Conservation (phyloP, 2,329 filamentous ascomycete species). For the Iodosphaeria phyllophila region DNA sequence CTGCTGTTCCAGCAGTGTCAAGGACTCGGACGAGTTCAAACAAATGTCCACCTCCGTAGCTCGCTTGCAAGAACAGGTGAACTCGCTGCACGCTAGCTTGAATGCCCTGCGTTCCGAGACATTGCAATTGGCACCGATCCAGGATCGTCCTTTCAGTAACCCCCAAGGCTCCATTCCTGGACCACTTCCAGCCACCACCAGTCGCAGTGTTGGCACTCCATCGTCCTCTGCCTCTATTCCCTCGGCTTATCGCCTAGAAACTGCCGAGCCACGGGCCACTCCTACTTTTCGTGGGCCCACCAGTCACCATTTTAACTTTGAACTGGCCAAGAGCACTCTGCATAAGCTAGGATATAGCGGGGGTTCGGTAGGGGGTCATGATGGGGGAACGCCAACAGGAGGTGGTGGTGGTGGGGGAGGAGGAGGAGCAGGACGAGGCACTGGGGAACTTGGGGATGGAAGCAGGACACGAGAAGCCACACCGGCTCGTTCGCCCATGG, state of each 20-base stretch:
- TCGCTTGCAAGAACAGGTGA: constrained; percentile 69
- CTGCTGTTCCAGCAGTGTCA: constrained; percentile 61
- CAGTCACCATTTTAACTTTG: constrained; percentile 68
- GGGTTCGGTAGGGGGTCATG: no score
- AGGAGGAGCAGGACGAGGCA: no score
- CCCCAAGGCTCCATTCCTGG: constrained; percentile 16
- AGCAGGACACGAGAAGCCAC: constrained; percentile 8
- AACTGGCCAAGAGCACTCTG: constrained; percentile 71
- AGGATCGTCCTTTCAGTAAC: no score
- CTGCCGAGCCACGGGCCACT: constrained; percentile 33
- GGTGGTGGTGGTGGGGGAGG: no score
- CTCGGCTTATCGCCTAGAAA: constrained; percentile 21
- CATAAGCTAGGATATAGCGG: constrained; percentile 79
- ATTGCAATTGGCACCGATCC: constrained; percentile 22
- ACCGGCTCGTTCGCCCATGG: constrained; percentile 14
- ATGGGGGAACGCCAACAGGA: no score
- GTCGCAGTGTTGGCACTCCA: constrained; percentile 13
- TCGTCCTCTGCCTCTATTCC: constrained; percentile 18
- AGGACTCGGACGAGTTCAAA: constrained; percentile 82
- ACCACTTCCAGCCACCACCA: constrained; percentile 17
- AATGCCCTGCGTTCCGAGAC: constrained; percentile 43
- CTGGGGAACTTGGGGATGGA: no score
- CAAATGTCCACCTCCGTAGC: constrained; percentile 58
- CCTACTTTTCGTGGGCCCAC: constrained; percentile 74
- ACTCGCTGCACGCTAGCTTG: constrained; percentile 54